phyloP scores from a whole-genome alignment of 2,329 filamentous ascomycete genomes.

The Hymenoscyphus repandus region DNA sequence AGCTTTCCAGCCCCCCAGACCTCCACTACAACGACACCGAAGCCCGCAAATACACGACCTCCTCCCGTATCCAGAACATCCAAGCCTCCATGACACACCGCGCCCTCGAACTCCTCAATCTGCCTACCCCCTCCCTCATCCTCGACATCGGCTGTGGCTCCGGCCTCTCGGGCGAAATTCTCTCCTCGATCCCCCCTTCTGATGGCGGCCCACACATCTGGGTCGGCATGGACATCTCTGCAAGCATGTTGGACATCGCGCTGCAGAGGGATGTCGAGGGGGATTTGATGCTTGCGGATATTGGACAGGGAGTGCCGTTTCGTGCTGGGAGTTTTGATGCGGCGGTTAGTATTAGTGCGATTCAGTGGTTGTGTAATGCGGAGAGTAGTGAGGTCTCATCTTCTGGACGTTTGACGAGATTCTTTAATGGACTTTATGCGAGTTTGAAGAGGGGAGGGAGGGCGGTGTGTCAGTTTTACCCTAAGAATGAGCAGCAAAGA shows the following conservation, averaged over 20 bases:
- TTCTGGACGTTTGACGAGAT: slow-evolving; percentile 70
- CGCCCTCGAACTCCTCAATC: slow-evolving; percentile 84
- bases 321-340: slow-evolving; percentile 89
- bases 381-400: slow-evolving; percentile 82
- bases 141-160: slow-evolving; percentile 97
- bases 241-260: slow-evolving; percentile 95
- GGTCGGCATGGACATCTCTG: slow-evolving; percentile 95
- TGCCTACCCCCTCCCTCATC: slow-evolving; percentile 75
- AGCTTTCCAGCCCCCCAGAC: slow-evolving; percentile 68
- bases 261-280: slow-evolving; percentile 88
- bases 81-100: slow-evolving; percentile 92
- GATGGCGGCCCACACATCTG: slow-evolving; percentile 85
- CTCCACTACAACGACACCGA: slow-evolving; percentile 96
- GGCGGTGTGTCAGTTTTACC: slow-evolving; percentile 96
- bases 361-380: slow-evolving; percentile 99
- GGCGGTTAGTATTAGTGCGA: slow-evolving; percentile 87
- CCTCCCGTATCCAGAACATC: slow-evolving; percentile 90
- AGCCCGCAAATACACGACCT: slow-evolving; percentile 96
- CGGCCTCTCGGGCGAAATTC: slow-evolving; percentile 88
- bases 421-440: slow-evolving; percentile 91
- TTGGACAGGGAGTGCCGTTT: slow-evolving; percentile 93
- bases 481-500: slow-evolving; percentile 87
- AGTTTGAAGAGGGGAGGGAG: slow-evolving; percentile 76
- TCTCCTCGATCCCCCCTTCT: slow-evolving; percentile 63
- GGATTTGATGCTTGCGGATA: slow-evolving; percentile 89